phyloP scores from a whole-genome alignment of 2,329 filamentous ascomycete genomes.

The Ceratocystis huliohia region DNA sequence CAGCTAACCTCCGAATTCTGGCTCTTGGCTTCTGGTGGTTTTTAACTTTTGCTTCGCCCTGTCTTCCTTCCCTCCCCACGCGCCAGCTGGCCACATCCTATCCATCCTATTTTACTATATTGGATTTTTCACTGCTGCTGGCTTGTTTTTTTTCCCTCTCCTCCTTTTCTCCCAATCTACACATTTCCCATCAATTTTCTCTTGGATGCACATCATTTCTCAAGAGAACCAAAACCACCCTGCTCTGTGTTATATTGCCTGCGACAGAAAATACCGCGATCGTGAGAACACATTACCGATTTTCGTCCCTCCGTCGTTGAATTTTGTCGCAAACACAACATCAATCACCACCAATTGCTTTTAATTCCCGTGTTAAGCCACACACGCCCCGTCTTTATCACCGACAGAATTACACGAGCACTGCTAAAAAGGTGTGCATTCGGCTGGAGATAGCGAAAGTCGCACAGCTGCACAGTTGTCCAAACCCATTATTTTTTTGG shows the following conservation, averaged over 20 bases:
- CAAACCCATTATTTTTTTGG: neutral
- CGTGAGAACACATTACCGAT: constrained; percentile 16
- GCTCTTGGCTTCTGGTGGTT: neutral
- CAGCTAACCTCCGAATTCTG: neutral
- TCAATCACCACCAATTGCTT: neutral
- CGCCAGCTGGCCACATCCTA: constrained; percentile 15
- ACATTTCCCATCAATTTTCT: neutral
- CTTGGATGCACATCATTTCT: neutral
- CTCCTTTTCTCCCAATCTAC: constrained; percentile 4
- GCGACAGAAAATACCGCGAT: constrained; percentile 6
- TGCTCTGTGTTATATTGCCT: constrained; percentile 8
- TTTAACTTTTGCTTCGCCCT: constrained; percentile 6
- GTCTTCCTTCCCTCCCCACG: constrained; percentile 9
- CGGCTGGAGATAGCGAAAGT: constrained; percentile 5
- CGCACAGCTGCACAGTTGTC: neutral
- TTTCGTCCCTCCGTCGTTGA: neutral
- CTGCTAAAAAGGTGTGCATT: neutral
- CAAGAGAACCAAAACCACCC: constrained; percentile 1
- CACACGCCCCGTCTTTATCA: neutral
- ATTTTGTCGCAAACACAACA: constrained; percentile 8
- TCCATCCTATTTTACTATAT: neutral
- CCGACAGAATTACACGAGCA: constrained; percentile 2
- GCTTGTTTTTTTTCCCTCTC: constrained; percentile 8
- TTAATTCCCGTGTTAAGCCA: neutral
- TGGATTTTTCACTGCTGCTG: neutral